phyloP scores from a whole-genome alignment of 2,329 filamentous ascomycete genomes.

The Microcyclospora tardicrescens region DNA sequence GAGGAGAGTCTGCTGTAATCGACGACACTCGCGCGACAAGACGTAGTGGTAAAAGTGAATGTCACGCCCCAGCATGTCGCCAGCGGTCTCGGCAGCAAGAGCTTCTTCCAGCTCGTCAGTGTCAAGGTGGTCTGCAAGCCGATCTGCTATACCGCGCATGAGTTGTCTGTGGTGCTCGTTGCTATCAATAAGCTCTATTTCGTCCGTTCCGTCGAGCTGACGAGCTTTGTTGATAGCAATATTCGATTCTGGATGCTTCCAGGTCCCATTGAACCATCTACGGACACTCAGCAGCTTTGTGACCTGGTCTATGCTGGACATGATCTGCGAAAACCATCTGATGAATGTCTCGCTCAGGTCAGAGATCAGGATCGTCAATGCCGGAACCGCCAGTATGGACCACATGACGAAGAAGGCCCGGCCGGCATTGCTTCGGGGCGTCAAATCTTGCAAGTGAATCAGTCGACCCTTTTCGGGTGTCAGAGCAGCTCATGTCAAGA shows the following conservation, averaged over 20 bases:
- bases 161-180: conserved; percentile 10
- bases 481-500: not conserved
- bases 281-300: conserved; percentile 41
- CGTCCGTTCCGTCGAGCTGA: too few species aligned
- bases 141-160: conserved; percentile 12
- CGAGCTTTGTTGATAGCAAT: too few species aligned
- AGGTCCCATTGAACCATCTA: conserved; percentile 12
- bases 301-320: conserved; percentile 41
- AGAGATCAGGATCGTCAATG: conserved; percentile 41
- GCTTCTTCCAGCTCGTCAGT: conserved; percentile 25
- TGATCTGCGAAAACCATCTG: conserved; percentile 41
- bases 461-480: not conserved
- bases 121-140: conserved; percentile 23
- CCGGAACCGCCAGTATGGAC: conserved; percentile 42
- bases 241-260: not conserved
- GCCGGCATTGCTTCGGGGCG: conserved; percentile 35
- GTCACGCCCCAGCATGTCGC: conserved; percentile 33
- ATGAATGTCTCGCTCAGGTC: conserved; percentile 45
- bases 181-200: conserved; percentile 6
- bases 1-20: conserved; percentile 30
- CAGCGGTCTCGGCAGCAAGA: conserved; percentile 20
- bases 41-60: conserved; percentile 40
- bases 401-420: conserved; percentile 46
- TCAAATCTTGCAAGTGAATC: conserved; percentile 24
- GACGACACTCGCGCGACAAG: conserved; percentile 31